phyloP scores from a whole-genome alignment of 2,329 filamentous ascomycete genomes.

The Colletotrichum truncatum region DNA sequence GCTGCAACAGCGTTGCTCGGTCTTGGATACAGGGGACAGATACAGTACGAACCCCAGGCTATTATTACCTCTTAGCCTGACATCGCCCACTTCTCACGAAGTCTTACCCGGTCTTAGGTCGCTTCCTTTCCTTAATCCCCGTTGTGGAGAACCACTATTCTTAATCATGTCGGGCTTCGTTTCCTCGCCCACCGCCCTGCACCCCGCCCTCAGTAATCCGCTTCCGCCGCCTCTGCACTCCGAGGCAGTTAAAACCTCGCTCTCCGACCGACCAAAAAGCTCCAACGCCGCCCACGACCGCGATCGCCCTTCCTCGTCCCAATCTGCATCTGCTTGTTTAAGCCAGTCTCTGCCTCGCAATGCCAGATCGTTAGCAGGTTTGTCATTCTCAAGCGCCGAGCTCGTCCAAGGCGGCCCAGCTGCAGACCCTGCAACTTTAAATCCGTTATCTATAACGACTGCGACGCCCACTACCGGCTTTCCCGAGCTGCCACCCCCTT shows the following conservation, averaged over 20 bases:
- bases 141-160: constrained; percentile 20
- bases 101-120: constrained; percentile 7
- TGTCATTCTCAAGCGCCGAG: background rate
- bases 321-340: constrained; percentile 25
- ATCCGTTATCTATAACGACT: constrained; percentile 30
- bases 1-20: background rate
- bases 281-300: constrained; percentile 32
- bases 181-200: constrained; percentile 58
- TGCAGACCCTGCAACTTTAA: constrained; percentile 23
- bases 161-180: constrained; percentile 42
- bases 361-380: constrained; percentile 25
- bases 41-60: background rate
- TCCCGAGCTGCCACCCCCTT: constrained; percentile 35
- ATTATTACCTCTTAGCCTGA: background rate
- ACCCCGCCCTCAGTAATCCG: constrained; percentile 57
- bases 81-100: background rate
- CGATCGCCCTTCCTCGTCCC: constrained; percentile 24
- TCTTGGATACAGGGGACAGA: background rate
- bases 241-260: constrained; percentile 38
- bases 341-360: constrained; percentile 30
- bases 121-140: constrained; percentile 4
- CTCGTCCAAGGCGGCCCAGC: constrained; percentile 19
- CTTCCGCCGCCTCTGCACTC: constrained; percentile 31
- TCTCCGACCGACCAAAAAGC: constrained; percentile 35
- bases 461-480: constrained; percentile 25